Base-by-base conservation (phyloP, 2,329 filamentous ascomycete genomes). In the Colletotrichum truncatum region DNA sequence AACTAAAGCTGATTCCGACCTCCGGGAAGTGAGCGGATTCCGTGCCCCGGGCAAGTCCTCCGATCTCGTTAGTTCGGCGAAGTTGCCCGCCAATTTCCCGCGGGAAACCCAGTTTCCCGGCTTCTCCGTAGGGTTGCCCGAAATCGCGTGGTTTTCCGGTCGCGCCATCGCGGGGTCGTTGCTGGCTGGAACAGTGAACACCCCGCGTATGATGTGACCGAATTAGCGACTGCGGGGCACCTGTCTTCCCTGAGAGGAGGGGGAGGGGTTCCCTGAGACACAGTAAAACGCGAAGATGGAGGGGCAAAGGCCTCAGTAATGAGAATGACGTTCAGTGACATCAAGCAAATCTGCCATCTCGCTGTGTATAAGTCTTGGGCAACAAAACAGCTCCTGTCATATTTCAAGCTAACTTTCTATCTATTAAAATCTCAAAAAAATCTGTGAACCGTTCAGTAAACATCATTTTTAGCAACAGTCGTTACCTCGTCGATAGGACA, bases 61-160 rank as follows among this genome's bases (percentile, higher is more conserved):
- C 62, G 62, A 62, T 55, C 18, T 32, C 26, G 48, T 26, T 1
- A 39, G 57, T 65, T 61, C 34, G 62, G 39, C 62, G 41, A 65
- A 51, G 25, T 64, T 64, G 28, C 36, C 55, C 55, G 43, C 43
- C 57, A 57, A 18, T 3, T 34, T 10, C 25, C 43, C 18, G 2
- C 39, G 61, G 61, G 3, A 12, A 25, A 14, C 12, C 6, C 0
- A 14, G 4, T 51, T 65, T 14, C 34, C 62, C 62, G 57, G 30
- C 18, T 55, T 49, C 25, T 23, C 56, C 54, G 25, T 6, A 2
- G 1, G 21, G 18, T 57, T 57, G 43, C 54, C 54, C 54, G 54
- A 46, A 14, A 57, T 48, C 41, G 54, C 41, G 21, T 3, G 14
- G 38, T 43, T 54, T 54, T 21, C 61, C 62, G 53, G 18, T 32